These are phyloP conservation scores for Russula lepida DNA, from an alignment of 768 basidiomycete genomes.

Conservation along the genomic window DNA sequence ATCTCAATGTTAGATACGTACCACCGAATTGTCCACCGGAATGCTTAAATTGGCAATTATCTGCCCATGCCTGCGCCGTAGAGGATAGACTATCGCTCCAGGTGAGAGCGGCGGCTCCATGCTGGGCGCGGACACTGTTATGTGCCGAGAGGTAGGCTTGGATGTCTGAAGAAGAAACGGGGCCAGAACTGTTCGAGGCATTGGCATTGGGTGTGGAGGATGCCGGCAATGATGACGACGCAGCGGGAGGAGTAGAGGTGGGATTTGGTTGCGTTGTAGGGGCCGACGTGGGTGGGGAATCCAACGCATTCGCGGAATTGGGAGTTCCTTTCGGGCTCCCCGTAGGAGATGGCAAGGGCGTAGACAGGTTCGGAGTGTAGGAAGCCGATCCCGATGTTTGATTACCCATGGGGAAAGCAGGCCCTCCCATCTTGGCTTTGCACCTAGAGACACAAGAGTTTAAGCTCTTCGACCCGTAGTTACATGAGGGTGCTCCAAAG, in stretches of 20 bases:
- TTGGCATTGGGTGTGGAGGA: background rate
- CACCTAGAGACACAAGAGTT: slow-evolving; percentile 14
- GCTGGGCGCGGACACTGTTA: slow-evolving; percentile 52
- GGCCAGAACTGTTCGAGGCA: background rate
- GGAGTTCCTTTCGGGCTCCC: no score
- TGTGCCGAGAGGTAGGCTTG: slow-evolving; percentile 48
- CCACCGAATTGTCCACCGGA: slow-evolving; percentile 60
- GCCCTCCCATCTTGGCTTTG: slow-evolving; percentile 25
- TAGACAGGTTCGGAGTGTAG: no score
- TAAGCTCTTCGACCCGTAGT: background rate
- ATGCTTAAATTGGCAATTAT: slow-evolving; percentile 59
- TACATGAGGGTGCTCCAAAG: slow-evolving; percentile 11
- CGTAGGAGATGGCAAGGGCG: no score
- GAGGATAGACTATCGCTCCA: slow-evolving; percentile 55
- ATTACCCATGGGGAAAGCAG: slow-evolving; percentile 4
- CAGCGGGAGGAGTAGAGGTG: slow-evolving; percentile 1
- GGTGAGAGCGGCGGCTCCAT: slow-evolving; percentile 53
- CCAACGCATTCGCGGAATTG: no score
- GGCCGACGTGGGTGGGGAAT: background rate
- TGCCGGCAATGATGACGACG: background rate
- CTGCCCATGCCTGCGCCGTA: slow-evolving; percentile 65
- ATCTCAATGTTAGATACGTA: slow-evolving; percentile 22
- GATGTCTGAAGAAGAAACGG: slow-evolving; percentile 38
- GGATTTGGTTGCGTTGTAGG: background rate
- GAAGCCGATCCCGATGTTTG: background rate